phyloP scores from a whole-genome alignment of 176 grass and related monocot species.

The Triticum monococcum region DNA sequence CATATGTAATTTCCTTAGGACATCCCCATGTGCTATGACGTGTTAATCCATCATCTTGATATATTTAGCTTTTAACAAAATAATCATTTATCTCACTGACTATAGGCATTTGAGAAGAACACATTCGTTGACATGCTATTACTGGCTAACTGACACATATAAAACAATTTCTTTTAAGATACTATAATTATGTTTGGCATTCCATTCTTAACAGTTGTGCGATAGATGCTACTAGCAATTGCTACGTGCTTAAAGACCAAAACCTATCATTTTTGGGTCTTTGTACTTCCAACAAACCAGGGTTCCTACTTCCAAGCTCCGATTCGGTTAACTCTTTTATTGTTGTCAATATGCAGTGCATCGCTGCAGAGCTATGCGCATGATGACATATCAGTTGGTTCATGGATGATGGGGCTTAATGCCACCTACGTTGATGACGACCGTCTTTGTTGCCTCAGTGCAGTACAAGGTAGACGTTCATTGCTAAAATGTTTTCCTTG shows the following conservation, averaged over 20 bases:
- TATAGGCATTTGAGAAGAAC: neutral
- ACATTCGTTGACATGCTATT: neutral
- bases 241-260: neutral
- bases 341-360: constrained; percentile 44
- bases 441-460: constrained; percentile 74
- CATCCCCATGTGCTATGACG: neutral
- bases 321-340: neutral
- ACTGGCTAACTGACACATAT: neutral
- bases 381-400: constrained; percentile 90
- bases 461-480: constrained; percentile 70
- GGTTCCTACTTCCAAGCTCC: neutral
- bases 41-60: neutral
- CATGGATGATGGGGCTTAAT: constrained; percentile 98
- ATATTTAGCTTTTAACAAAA: neutral
- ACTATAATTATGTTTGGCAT: neutral
- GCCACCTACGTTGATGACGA: constrained; percentile 86
- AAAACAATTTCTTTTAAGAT: neutral
- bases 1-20: neutral
- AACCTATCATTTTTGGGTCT: neutral
- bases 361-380: constrained; percentile 83
- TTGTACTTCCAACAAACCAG: neutral
- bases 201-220: neutral
- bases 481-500: neutral
- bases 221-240: neutral
- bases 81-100: neutral